phyloP scores from a whole-genome alignment of 352 stramenopile species.

The Blastocystis hominis region DNA sequence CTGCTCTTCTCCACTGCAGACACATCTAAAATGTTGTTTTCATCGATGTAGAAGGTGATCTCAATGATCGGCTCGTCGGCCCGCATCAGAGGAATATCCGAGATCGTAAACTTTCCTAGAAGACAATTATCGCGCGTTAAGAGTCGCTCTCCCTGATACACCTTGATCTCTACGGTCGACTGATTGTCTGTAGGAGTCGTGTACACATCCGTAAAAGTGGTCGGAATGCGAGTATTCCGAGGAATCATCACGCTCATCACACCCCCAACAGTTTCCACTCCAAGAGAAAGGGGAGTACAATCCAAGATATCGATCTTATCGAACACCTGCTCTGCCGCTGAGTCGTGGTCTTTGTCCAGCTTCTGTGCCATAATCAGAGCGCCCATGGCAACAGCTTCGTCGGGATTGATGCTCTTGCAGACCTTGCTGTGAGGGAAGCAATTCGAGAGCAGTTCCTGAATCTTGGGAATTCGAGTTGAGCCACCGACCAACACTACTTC shows the following conservation, averaged over 20 bases:
- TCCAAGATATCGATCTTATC: conserved; percentile 91
- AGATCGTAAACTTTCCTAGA: conserved; percentile 74
- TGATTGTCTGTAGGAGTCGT: conserved; percentile 78
- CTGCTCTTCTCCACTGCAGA: conserved; percentile 80
- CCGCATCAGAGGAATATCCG: conserved; percentile 68
- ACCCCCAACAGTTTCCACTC: conserved; percentile 90
- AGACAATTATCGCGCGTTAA: conserved; percentile 76
- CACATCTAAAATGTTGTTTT: conserved; percentile 83
- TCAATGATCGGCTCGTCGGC: conserved; percentile 71
- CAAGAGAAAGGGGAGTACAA: conserved; percentile 88
- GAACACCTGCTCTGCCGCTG: not conserved
- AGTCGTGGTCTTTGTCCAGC: not conserved
- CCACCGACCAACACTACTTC: conserved; percentile 90
- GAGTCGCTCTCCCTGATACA: conserved; percentile 76
- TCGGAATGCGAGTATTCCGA: conserved; percentile 74
- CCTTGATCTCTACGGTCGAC: conserved; percentile 74
- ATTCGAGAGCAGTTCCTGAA: conserved; percentile 83
- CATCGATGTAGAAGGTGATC: conserved; percentile 72
- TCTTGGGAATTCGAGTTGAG: conserved; percentile 90
- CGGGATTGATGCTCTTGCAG: conserved; percentile 90
- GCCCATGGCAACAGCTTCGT: conserved; percentile 90
- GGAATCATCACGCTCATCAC: conserved; percentile 89
- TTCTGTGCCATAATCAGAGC: conserved; percentile 63
- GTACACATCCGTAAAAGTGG: conserved; percentile 75
- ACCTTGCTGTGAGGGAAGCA: conserved; percentile 90